Base-by-base conservation (phyloP, 2,329 filamentous ascomycete genomes). In the Paraphaeosphaeria minitans region DNA sequence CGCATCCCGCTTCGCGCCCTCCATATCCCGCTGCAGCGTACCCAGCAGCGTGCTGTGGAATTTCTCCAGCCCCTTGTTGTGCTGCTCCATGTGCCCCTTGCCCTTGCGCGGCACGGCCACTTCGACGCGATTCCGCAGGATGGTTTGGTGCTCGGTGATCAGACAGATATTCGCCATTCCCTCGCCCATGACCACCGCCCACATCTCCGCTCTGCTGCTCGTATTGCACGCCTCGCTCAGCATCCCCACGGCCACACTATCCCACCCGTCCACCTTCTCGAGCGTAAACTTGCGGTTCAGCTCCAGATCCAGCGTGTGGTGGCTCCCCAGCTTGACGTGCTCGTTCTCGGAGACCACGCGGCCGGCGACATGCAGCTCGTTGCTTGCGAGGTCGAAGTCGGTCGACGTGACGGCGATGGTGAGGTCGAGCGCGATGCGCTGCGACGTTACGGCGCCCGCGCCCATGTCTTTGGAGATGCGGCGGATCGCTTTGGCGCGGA, bases 141-240 rank as follows among this genome's bases (percentile, higher is more conserved):
- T 84, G 3, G 91, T 94, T 66, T 92, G 89, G 75, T 89, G 88
- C 71, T 92, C 88, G 2, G 90, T 93, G 56, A 95, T 90, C 22
- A 93, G 83, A 75, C 91, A 94, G 63, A 95, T 90, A 75, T 93
- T 92, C 57, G 92, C 90, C 16, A 91, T 77, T 2, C 91, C 90
- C 70, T 98, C 94, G 69, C 96, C 91, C 90, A 99, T 94, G 24
- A 98, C 91, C 0, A 98, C 89, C 0, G 95, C 94, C 56, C 93
- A 92, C 19, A 96, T 84, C 61, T 94, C 90, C 0, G 92, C 93
- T 61, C 90, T 88, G 70, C 89, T 88, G 64, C 92, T 89, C 66
- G 91, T 87, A 67, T 91, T 88, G 14, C 94, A 84, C 0, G 93
- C 89, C 74, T 97, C 92, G 57, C 85, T 83, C 12, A 99, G 84